Evolutionary conservation across 2,329 filamentous ascomycete species (phyloP).

Genomic region (Aspergillus luchuensis): DNA sequence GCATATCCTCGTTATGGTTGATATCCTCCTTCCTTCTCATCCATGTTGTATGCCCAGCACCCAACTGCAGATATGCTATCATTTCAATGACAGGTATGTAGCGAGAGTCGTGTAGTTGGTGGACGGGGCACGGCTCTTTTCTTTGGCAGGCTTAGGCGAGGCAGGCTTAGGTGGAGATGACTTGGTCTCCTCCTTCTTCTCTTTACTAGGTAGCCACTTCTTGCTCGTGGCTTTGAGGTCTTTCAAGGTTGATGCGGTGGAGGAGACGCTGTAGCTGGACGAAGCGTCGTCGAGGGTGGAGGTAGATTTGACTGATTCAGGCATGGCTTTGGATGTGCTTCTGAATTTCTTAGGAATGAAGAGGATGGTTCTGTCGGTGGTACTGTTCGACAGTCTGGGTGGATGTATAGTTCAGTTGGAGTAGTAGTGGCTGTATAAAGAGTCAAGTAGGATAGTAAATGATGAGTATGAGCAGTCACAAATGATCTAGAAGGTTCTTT

Average conservation of each 20-base stretch:
- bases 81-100: neutral
- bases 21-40: neutral
- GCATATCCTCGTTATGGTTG: neutral
- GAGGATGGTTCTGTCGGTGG: neutral
- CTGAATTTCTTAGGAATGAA: neutral
- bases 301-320: neutral
- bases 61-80: neutral
- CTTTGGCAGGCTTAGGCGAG: neutral
- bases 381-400: no score
- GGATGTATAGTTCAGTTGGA: neutral
- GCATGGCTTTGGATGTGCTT: neutral
- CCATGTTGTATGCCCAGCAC: neutral
- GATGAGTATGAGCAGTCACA: no score
- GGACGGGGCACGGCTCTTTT: neutral
- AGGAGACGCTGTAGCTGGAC: neutral
- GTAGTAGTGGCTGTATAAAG: neutral
- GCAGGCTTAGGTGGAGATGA: neutral
- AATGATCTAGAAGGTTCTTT: no score
- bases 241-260: neutral
- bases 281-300: neutral
- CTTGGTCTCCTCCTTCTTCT: neutral
- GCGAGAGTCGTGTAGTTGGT: conserved; percentile 1
- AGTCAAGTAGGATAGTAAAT: neutral
- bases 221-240: neutral
- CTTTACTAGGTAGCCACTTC: neutral